Conservation (phyloP, 208 protist species). For the Leishmania amazonensis region DNA sequence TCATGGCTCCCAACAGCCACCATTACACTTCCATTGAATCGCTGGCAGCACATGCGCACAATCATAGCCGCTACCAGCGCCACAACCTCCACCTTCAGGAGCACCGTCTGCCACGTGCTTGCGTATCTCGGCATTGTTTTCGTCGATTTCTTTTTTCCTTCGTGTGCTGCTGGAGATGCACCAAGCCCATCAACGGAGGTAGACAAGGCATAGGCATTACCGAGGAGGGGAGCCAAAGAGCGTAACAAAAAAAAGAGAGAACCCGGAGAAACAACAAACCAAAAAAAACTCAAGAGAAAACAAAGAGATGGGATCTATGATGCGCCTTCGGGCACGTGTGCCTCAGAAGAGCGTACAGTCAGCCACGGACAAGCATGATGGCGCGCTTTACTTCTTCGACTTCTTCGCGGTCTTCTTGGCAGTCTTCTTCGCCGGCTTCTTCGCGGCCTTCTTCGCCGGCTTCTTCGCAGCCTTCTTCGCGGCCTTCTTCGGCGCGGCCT, state of each 20-base stretch:
- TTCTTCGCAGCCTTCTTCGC: slow-evolving; percentile 41
- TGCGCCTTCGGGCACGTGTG: neutral
- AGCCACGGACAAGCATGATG: slow-evolving; percentile 1
- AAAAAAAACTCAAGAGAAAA: neutral
- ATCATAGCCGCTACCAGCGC: neutral
- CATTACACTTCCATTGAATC: too few relatives aligned
- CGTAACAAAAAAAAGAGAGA: neutral
- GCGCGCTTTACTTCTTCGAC: slow-evolving; percentile 18
- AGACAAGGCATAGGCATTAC: neutral
- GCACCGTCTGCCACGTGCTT: neutral
- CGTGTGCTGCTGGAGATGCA: neutral
- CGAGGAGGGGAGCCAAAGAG: neutral
- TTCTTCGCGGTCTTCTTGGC: slow-evolving; percentile 36
- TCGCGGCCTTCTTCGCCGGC: slow-evolving; percentile 2
- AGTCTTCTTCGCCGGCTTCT: slow-evolving; percentile 7
- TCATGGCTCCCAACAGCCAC: neutral
- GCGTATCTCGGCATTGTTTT: neutral
- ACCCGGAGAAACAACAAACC: slow-evolving; percentile 8
- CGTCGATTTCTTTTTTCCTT: neutral
- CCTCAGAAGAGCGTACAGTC: slow-evolving; percentile 9
- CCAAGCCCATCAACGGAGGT: neutral
- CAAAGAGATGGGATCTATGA: slow-evolving; percentile 26
- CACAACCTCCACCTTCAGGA: neutral
- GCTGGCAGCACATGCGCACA: neutral
- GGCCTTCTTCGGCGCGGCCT: slow-evolving; percentile 14